phyloP scores from a whole-genome alignment of 164 flowering plant genomes.

The Malania oleifera region DNA sequence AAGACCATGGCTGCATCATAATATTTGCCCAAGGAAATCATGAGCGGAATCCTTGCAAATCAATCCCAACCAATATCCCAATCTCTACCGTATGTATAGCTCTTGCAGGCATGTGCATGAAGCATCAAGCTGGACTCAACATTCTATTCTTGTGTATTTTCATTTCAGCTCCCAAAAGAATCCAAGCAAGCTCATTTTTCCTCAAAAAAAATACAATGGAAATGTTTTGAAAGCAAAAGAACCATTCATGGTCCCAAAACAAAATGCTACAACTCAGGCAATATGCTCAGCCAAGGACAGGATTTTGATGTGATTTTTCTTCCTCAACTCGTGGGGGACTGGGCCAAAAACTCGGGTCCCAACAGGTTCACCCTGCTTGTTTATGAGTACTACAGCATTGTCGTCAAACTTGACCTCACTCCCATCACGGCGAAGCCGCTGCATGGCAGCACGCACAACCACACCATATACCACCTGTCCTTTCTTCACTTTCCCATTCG shows the following conservation, averaged over 20 bases:
- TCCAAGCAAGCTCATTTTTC: too few relatives aligned
- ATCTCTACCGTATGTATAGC: too few relatives aligned
- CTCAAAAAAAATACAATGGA: too few relatives aligned
- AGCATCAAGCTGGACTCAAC: too few relatives aligned
- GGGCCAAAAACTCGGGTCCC: slow-evolving; percentile 92
- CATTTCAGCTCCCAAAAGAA: too few relatives aligned
- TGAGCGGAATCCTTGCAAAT: too few relatives aligned
- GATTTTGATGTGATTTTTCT: slow-evolving; percentile 83
- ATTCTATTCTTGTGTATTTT: too few relatives aligned
- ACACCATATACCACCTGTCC: slow-evolving; percentile 78
- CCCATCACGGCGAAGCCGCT: slow-evolving; percentile 73
- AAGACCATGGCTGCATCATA: too few relatives aligned
- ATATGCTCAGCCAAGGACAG: slow-evolving; percentile 71
- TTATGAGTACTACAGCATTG: slow-evolving; percentile 82
- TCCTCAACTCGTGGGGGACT: slow-evolving; percentile 81
- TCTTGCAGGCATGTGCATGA: too few relatives aligned
- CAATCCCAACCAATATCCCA: too few relatives aligned
- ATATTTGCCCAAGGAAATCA: too few relatives aligned
- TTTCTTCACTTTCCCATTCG: slow-evolving; percentile 85
- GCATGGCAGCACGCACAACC: slow-evolving; percentile 96
- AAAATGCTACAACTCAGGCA: slow-evolving; percentile 28
- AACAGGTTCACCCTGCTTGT: slow-evolving; percentile 82
- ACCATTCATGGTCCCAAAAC: neutral
- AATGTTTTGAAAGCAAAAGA: neutral
- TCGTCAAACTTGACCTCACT: slow-evolving; percentile 88